Evolutionary conservation across 2,329 filamentous ascomycete species (phyloP).

Genomic region (Dothistroma pini): DNA sequence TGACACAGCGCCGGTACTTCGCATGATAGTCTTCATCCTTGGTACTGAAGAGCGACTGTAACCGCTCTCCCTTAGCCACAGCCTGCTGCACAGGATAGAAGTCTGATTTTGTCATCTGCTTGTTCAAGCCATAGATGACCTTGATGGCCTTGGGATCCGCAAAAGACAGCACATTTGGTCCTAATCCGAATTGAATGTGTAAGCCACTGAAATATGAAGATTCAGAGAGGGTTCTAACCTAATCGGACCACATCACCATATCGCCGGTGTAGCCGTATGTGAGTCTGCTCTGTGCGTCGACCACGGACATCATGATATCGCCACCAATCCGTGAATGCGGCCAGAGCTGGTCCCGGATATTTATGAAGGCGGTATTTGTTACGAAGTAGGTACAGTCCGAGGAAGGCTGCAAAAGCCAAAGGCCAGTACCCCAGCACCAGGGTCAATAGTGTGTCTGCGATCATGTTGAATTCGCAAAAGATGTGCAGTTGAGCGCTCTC

Average conservation of each 20-base stretch:
- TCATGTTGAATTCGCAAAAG: constrained; percentile 28
- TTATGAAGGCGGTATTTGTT: constrained; percentile 60
- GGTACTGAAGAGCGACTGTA: constrained; percentile 73
- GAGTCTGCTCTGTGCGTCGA: constrained; percentile 63
- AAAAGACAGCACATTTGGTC: constrained; percentile 71
- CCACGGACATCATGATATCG: constrained; percentile 65
- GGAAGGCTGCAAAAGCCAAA: constrained; percentile 31
- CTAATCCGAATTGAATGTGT: constrained; percentile 40
- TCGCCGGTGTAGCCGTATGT: constrained; percentile 64
- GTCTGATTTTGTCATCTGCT: constrained; percentile 75
- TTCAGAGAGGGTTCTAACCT: too few relatives aligned
- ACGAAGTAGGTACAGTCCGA: constrained; percentile 37
- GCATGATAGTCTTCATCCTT: constrained; percentile 72
- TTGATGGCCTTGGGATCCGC: constrained; percentile 69
- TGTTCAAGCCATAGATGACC: constrained; percentile 76
- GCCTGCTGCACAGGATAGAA: constrained; percentile 79
- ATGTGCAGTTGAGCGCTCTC: background rate
- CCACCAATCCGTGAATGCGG: constrained; percentile 70
- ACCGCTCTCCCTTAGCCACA: constrained; percentile 62
- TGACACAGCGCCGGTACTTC: constrained; percentile 70
- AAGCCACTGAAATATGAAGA: too few relatives aligned
- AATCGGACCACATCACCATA: constrained; percentile 68
- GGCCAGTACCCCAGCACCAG: constrained; percentile 42
- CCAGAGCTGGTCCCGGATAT: constrained; percentile 69
- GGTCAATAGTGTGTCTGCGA: constrained; percentile 27